Evolutionary conservation across 2,329 filamentous ascomycete species (phyloP).

Genomic region (Endothia cerciana): DNA sequence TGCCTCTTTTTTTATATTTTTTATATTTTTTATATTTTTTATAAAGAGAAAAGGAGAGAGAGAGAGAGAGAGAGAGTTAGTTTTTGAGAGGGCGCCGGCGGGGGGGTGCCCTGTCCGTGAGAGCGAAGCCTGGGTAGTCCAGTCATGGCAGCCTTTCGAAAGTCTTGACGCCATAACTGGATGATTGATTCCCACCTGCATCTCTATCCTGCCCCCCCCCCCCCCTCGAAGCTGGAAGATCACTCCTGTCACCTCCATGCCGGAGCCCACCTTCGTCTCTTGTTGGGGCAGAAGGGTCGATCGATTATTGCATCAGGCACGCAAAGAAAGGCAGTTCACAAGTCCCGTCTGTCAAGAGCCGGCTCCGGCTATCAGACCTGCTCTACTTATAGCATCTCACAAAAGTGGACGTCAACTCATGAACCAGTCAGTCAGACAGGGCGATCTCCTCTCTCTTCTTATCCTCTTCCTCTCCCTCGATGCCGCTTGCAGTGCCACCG

Average conservation of each 20-base stretch:
- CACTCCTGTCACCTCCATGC: too few relatives aligned
- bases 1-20: background rate
- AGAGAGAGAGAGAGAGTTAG: too few relatives aligned
- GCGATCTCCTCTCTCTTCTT: background rate
- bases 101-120: too few relatives aligned
- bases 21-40: background rate
- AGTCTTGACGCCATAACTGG: background rate
- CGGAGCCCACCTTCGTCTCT: background rate
- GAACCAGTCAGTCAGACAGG: background rate
- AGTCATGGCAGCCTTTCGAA: background rate
- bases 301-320: background rate
- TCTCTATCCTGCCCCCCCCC: too few relatives aligned
- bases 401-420: background rate
- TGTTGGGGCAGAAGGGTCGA: background rate
- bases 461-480: background rate
- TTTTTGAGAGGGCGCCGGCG: too few relatives aligned
- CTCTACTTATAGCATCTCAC: constrained; percentile 1
- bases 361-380: background rate
- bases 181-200: too few relatives aligned
- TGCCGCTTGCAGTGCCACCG: background rate
- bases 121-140: too few relatives aligned
- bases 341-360: background rate
- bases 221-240: too few relatives aligned
- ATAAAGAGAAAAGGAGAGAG: background rate
- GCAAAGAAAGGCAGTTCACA: background rate